Conservation (phyloP, 2,329 filamentous ascomycete genomes). For the Sporothrix euskadiensis region DNA sequence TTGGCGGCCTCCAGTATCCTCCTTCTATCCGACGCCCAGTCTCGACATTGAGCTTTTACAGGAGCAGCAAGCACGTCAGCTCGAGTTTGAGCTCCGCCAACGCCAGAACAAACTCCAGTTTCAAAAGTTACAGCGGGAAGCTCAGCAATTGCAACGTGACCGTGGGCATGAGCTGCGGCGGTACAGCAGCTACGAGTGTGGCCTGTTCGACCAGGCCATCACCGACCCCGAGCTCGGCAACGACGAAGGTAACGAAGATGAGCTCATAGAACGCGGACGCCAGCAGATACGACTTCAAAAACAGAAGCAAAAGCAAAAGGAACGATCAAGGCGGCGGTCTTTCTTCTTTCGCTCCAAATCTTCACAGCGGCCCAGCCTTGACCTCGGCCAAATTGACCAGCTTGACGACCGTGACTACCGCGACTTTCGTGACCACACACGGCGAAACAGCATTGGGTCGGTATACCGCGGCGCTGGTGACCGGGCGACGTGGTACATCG, state of each 20-base stretch:
- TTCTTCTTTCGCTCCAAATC: constrained; percentile 23
- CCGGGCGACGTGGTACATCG: constrained; percentile 17
- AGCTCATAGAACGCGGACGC: constrained; percentile 3
- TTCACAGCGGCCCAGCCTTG: background rate
- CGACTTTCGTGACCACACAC: constrained; percentile 22
- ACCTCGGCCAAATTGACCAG: background rate
- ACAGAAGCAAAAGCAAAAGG: background rate
- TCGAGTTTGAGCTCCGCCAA: constrained; percentile 28
- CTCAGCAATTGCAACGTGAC: constrained; percentile 15
- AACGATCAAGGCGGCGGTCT: background rate
- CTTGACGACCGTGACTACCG: background rate
- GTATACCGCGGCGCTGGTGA: constrained; percentile 30
- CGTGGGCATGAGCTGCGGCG: background rate
- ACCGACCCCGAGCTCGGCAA: background rate
- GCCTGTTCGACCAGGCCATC: background rate
- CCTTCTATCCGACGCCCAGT: constrained; percentile 19
- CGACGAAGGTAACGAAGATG: background rate
- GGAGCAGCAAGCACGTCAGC: constrained; percentile 30
- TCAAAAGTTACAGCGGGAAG: background rate
- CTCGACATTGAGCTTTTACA: constrained; percentile 28
- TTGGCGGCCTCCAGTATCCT: constrained; percentile 24
- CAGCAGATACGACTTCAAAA: constrained; percentile 29
- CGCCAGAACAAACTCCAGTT: constrained; percentile 19
- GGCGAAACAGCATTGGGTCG: constrained; percentile 39
- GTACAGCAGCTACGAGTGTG: background rate